Evolutionary conservation across 2,329 filamentous ascomycete species (phyloP), one percentile per base, ranked within the genome.

Genomic region (Bipolaris oryzae): DNA sequence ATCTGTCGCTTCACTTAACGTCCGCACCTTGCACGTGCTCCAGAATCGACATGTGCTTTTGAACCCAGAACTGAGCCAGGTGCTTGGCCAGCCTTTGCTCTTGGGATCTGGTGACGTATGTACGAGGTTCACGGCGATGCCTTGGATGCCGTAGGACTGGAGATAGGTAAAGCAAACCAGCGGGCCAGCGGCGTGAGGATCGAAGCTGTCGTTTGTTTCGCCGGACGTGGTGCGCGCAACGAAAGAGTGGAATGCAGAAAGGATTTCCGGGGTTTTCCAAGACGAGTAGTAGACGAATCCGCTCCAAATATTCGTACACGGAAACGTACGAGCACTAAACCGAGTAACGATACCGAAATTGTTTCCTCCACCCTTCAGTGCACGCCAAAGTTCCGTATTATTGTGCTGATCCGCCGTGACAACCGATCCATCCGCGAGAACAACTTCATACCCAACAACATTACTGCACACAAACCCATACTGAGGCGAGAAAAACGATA

Each of bases 121-220:
- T 41, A 84, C 64, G 1, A 82, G 54, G 15, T 78, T 76, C 1
- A 78, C 70, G 6, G 77, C 57, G 0, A 79, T 79, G 21, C 80
- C 77, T 64, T 85, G 15, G 77, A 79, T 2, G 15, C 81, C 84
- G 0, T 84, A 84, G 66, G 84, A 85, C 61, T 88, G 85, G 2
- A 79, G 74, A 69, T 87, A 85, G 66, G 86, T 76, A 58, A 81
- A 78, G 16, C 82, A 84, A 55, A 85, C 85, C 62, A 85, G 77
- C 28, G 80, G 79, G 3, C 81, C 71, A 3, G 82, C 81, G 2
- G 71, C 71, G 20, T 83, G 69, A 2, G 85, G 50, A 6, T 72
- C 65, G 4, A 74, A 61, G 28, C 51, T 53, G 25, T 43, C 47
- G 20, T 58, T 20, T 28, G 34, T 5, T n/a, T 48, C 58, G 5